Evolutionary conservation across 139 green algal species (phyloP), one percentile per base, ranked within the genome.

Genomic region (Pseudopediastrum boryanum): DNA sequence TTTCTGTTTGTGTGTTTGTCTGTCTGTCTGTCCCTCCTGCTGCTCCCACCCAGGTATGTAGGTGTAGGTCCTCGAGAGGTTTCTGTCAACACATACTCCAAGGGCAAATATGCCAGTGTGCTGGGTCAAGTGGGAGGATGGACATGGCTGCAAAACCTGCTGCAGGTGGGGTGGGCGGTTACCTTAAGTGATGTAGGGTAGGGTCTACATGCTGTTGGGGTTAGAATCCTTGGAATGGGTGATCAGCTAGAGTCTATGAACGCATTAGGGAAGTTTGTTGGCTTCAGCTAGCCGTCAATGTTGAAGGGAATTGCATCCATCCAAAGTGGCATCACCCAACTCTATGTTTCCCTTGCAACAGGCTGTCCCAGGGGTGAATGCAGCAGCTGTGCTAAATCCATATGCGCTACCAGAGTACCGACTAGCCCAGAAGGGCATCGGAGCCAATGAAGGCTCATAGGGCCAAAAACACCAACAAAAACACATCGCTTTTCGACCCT

Each of bases 81-180:
- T 31, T 44, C 58, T 23, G 51, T 87, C 1, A 71, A 92, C 78
- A 92, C 87, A 0, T 85, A 84, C 71, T 84, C 50, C 64, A 85
- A 81, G 59, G 71, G 80, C 66, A 97, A 97, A 87, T 97, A 97
- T 74, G 80, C 87, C 2, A 71, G 38, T 6, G 87, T 97, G 7
- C 85, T 97, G 21, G 41, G 65, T 8, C 63, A 93, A 65, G 66
- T 61, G 2, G 93, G 94, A n/a, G 91, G 89, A 50, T 98, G 89
- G 88, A 78, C 74, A 5, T 95, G 87, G 90, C 89, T 95, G 69
- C 93, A 97, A 83, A 36, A 58, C 41, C 79, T 95, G 67, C 81
- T 95, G 42, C 62, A 82, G 72, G 81, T 83, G 38, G 13, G 68
- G 13, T 21, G 39, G 8, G 48, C 58, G 63, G 21, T n/a, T 68